Conservation (phyloP, 495 filamentous ascomycete species). For the Penicillium longicatenatum region DNA sequence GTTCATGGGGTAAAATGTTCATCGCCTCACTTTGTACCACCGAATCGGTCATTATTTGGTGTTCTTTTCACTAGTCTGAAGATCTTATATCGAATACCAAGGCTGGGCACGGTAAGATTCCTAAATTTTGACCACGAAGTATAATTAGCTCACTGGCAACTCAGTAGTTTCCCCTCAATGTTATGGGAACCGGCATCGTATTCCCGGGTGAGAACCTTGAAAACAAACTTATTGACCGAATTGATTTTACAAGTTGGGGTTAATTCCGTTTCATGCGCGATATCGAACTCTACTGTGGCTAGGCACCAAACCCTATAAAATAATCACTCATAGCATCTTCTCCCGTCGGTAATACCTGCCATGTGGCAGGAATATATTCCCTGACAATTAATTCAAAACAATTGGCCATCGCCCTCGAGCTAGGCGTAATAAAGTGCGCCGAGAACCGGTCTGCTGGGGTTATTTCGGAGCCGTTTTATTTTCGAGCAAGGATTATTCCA, state of each 20-base stretch:
- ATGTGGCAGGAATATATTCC: neutral
- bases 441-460: neutral
- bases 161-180: no score
- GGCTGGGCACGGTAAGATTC: constrained; percentile 5
- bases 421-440: neutral
- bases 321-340: constrained; percentile 1
- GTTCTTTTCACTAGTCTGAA: neutral
- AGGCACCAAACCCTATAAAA: constrained; percentile 6
- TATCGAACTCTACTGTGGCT: constrained; percentile 9
- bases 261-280: constrained; percentile 1
- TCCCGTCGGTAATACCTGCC: neutral
- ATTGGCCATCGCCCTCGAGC: neutral
- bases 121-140: neutral
- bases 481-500: neutral
- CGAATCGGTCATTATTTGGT: neutral
- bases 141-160: neutral
- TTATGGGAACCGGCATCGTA: neutral
- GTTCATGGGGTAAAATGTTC: neutral
- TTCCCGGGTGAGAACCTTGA: neutral
- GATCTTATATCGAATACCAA: constrained; percentile 5
- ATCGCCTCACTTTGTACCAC: constrained; percentile 2
- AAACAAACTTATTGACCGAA: constrained; percentile 4
- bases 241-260: constrained; percentile 12
- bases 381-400: neutral
- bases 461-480: neutral